These are phyloP conservation scores for Graphilbum fragrans DNA, from an alignment of 2,329 filamentous ascomycete species.

Conservation along the genomic window DNA sequence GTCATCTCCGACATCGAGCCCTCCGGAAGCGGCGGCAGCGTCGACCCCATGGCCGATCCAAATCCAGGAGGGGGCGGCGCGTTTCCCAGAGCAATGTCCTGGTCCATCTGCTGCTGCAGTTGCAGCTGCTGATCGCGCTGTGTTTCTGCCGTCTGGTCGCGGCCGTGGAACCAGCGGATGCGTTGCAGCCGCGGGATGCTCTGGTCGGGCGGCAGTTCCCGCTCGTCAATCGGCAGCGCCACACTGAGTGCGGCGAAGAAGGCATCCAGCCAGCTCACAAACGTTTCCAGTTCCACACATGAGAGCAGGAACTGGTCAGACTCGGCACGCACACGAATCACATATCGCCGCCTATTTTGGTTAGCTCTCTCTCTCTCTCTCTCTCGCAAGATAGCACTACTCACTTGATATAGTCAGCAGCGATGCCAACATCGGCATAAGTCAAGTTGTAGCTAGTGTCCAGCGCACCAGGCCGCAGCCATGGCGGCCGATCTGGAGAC, in stretches of 20 bases:
- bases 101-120: slow-evolving; percentile 1
- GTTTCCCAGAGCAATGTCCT: background rate
- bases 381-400: too few species aligned
- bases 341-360: slow-evolving; percentile 42
- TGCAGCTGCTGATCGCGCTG: slow-evolving; percentile 2
- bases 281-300: slow-evolving; percentile 50
- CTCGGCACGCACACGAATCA: slow-evolving; percentile 61
- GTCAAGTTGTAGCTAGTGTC: slow-evolving; percentile 60
- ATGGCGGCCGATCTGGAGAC: slow-evolving; percentile 37
- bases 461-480: slow-evolving; percentile 39
- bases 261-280: slow-evolving; percentile 56
- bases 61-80: too few species aligned
- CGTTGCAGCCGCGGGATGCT: slow-evolving; percentile 46
- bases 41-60: too few species aligned
- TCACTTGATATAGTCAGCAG: slow-evolving; percentile 59
- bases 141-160: slow-evolving; percentile 10
- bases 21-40: background rate
- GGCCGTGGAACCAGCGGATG: slow-evolving; percentile 35
- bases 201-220: slow-evolving; percentile 50
- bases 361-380: too few species aligned
- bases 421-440: slow-evolving; percentile 64
- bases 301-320: slow-evolving; percentile 63
- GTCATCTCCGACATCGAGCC: background rate
- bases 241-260: slow-evolving; percentile 65
- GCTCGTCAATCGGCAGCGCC: slow-evolving; percentile 57